Evolutionary conservation across 805 yeast genomes (phyloP).

Genomic region (Saccharomycopsis sp.): DNA sequence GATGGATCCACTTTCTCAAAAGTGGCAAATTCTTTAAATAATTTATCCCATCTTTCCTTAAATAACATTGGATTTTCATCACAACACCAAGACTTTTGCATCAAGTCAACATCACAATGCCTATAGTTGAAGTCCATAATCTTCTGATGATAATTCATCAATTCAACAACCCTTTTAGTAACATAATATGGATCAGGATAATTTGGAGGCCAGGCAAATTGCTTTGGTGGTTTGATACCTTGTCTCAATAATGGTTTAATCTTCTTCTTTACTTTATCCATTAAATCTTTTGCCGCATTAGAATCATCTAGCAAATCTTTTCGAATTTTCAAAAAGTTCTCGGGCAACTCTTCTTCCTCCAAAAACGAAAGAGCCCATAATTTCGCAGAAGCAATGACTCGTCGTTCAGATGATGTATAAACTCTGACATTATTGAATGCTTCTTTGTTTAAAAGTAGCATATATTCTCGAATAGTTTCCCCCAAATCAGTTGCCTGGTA

Average conservation of each 20-base stretch:
- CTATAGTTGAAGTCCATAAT: conserved; percentile 76
- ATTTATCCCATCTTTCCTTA: conserved; percentile 94
- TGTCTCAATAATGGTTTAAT: conserved; percentile 88
- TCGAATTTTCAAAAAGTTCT: conserved; percentile 71
- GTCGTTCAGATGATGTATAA: conserved; percentile 87
- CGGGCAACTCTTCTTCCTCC: conserved; percentile 59
- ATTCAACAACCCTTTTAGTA: conserved; percentile 86
- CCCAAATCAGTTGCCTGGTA: conserved; percentile 95
- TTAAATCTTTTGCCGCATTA: conserved; percentile 94
- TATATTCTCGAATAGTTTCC: conserved; percentile 89
- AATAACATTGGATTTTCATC: conserved; percentile 88
- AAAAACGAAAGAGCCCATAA: conserved; percentile 74
- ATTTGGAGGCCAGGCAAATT: conserved; percentile 97
- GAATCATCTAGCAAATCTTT: conserved; percentile 93
- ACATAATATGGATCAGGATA: conserved; percentile 97
- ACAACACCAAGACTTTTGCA: conserved; percentile 91
- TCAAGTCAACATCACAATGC: conserved; percentile 52
- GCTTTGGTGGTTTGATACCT: conserved; percentile 95
- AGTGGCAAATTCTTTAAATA: conserved; percentile 83
- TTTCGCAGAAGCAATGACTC: conserved; percentile 90
- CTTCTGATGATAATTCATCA: conserved; percentile 85
- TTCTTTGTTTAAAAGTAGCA: conserved; percentile 75
- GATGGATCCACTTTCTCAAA: conserved; percentile 98
- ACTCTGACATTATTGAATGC: conserved; percentile 81
- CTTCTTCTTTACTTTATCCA: conserved; percentile 97